Evolutionary conservation across 768 basidiomycete species (phyloP).

Genomic region (Vishniacozyma victoriae): DNA sequence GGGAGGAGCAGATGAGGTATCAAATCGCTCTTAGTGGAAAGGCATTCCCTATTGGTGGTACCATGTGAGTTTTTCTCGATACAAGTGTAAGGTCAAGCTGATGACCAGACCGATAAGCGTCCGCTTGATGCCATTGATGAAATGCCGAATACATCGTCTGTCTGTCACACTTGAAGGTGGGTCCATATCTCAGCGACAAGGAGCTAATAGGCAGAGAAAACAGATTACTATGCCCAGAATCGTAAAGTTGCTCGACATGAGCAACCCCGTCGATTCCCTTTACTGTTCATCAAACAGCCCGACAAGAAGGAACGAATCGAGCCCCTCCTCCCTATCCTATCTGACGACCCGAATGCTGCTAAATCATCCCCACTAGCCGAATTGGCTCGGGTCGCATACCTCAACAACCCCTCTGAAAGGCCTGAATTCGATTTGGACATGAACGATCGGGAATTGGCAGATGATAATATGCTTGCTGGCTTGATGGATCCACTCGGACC

Average conservation of each 20-base stretch:
- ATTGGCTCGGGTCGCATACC: constrained; percentile 49
- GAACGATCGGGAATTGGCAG: constrained; percentile 44
- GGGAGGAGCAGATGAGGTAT: constrained; percentile 77
- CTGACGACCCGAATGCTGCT: constrained; percentile 60
- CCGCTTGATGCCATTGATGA: constrained; percentile 73
- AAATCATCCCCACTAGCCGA: constrained; percentile 61
- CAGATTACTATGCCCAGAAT: constrained; percentile 70
- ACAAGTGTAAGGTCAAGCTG: not conserved
- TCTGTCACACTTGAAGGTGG: constrained; percentile 73
- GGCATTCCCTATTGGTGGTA: constrained; percentile 75
- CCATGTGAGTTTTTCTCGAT: constrained; percentile 49
- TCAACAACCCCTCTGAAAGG: constrained; percentile 22
- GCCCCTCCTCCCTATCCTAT: constrained; percentile 71
- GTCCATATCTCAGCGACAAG: constrained; percentile 39
- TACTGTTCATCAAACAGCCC: constrained; percentile 60
- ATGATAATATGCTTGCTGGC: constrained; percentile 30
- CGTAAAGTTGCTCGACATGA: constrained; percentile 66
- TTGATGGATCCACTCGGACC: constrained; percentile 59
- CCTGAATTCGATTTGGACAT: constrained; percentile 6
- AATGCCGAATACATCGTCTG: constrained; percentile 72
- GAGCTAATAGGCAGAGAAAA: constrained; percentile 70
- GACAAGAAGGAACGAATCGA: constrained; percentile 51
- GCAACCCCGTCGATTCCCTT: constrained; percentile 56
- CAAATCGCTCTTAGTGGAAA: constrained; percentile 67
- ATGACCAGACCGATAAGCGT: constrained; percentile 59